Evolutionary conservation across 1,284 basidiomycete species (phyloP), one percentile per base, ranked within the genome.

Genomic region (Trichosporon sp.): DNA sequence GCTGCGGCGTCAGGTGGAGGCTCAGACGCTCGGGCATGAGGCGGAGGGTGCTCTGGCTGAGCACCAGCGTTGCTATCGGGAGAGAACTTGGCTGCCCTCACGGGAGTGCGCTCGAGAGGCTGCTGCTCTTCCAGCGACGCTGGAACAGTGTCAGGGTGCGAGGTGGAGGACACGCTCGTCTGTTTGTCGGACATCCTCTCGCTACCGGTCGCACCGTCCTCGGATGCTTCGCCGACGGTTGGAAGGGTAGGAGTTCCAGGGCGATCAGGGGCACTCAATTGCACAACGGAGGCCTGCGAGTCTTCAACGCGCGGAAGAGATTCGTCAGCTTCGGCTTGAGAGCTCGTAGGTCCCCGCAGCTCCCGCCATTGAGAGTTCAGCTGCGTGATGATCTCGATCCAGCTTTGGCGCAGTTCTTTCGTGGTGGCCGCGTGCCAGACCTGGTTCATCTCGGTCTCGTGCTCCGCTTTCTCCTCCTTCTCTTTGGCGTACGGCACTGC

Each of bases 371-470:
- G 27, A 5, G 27, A 58, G 59, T 70, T 70, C 32, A 66, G 66
- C 5, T 57, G 37, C 32, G 72, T 62, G 56, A 73, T 64, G 3
- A 37, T 56, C 0, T 56, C 46, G 0, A 61, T 36, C 71, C 70
- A 73, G 1, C 61, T 23, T 13, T 31, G 8, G 13, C 71, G 70
- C 11, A 74, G 62, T 13, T 63, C 58, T 14, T 23, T 19, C 6
- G 69, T 70, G 13, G 64, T 60, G 2, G 31, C 40, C 2, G 54
- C 58, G n/a, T 36, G 27, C 72, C 73, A 73, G 1, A 67, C 61
- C 4, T 21, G 19, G 2, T 49, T 31, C 23, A 63, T 54, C 29
- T 69, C 57, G 8, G 36, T 25, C 5, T 64, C 58, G 49, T 63
- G 73, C 40, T 58, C 62, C 8, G 23, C 23, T 1, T 59, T 56